Evolutionary conservation across 768 basidiomycete genomes (phyloP).

Genomic region (Boletus vinaceobasis): DNA sequence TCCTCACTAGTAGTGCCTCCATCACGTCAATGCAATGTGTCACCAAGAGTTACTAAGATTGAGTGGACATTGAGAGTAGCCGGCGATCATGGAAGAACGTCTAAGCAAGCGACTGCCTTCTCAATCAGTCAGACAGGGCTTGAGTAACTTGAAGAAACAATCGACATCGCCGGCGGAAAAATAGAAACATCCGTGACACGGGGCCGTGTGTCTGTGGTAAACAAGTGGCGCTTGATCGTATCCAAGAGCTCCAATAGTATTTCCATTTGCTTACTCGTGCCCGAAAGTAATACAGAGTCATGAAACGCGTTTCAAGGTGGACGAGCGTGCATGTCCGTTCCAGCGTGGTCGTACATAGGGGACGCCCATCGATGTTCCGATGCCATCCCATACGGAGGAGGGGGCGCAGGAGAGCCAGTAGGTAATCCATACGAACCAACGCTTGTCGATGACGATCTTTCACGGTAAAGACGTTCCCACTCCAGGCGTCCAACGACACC

Average conservation of each 20-base stretch:
- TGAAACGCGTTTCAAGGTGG: background rate
- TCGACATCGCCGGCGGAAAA: background rate
- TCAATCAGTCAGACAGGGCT: background rate
- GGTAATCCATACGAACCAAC: background rate
- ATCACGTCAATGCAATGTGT: background rate
- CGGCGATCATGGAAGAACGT: background rate
- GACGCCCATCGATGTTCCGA: slow-evolving; percentile 40
- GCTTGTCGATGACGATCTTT: slow-evolving; percentile 22
- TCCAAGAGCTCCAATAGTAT: background rate
- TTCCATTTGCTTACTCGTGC: background rate
- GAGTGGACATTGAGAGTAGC: background rate
- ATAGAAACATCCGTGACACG: background rate
- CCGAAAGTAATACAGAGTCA: background rate
- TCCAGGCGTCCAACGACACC: slow-evolving; percentile 8
- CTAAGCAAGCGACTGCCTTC: background rate
- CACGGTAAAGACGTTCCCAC: slow-evolving; percentile 40
- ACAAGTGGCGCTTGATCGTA: background rate
- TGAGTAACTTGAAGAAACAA: background rate
- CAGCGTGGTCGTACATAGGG: slow-evolving; percentile 32
- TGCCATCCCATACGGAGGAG: slow-evolving; percentile 12
- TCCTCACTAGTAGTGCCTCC: background rate
- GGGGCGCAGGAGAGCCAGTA: background rate
- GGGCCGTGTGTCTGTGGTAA: background rate
- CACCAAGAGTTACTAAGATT: background rate
- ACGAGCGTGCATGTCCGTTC: background rate